Evolutionary conservation across 140 eudicot species (phyloP).

Genomic region (Ambrosia hybrid): DNA sequence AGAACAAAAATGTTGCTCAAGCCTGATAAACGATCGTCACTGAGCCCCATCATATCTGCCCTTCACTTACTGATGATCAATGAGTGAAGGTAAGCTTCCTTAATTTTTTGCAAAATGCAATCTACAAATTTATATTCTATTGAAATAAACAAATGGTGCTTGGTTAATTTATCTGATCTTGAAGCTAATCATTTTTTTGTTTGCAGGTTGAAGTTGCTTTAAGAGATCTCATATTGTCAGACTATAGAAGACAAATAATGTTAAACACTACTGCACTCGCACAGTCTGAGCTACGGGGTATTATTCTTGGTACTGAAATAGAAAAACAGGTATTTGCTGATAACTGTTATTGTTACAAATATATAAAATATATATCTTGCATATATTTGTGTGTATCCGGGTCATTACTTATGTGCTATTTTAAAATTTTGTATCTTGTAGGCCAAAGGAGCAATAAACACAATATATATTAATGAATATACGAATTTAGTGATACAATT

Average conservation of each 20-base stretch:
- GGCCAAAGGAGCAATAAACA: constrained; percentile 99
- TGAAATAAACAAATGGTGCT: no score
- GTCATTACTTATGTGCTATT: background rate
- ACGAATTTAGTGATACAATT: no score
- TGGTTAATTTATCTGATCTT: no score
- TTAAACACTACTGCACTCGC: constrained; percentile 94
- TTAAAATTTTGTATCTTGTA: constrained; percentile 23
- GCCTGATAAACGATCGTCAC: no score
- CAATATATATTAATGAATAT: no score
- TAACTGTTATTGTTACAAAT: background rate
- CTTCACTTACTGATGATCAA: no score
- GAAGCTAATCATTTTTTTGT: constrained; percentile 2
- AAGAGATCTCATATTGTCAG: constrained; percentile 88
- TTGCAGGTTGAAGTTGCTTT: constrained; percentile 97
- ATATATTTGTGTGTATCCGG: background rate
- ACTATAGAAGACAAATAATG: constrained; percentile 94
- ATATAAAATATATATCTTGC: no score
- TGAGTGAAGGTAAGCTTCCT: constrained; percentile 78
- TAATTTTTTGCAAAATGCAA: background rate
- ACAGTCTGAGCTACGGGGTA: constrained; percentile 94
- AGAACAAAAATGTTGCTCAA: no score
- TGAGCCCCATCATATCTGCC: no score
- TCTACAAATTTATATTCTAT: background rate
- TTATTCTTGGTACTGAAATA: constrained; percentile 97
- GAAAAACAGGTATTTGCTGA: constrained; percentile 71